Evolutionary conservation across 1,139 yeast species (phyloP).

Genomic region (Diutina ranongensis): DNA sequence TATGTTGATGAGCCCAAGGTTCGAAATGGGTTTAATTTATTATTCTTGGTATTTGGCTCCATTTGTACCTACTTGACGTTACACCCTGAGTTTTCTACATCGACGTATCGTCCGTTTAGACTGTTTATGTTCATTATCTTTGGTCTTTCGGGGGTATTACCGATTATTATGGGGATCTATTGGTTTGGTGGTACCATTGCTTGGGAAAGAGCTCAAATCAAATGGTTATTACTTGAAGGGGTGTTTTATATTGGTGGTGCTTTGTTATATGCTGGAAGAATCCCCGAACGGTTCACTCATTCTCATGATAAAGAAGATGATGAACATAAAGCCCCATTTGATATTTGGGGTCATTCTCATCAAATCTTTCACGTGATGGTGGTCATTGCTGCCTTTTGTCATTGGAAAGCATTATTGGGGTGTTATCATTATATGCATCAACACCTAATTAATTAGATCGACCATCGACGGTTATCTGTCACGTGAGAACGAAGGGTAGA

Average conservation of each 20-base stretch:
- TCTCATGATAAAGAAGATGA: slow-evolving; percentile 23
- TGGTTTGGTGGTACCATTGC: slow-evolving; percentile 30
- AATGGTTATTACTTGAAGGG: slow-evolving; percentile 62
- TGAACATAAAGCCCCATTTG: slow-evolving; percentile 32
- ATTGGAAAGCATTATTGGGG: slow-evolving; percentile 52
- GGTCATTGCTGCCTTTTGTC: slow-evolving; percentile 70
- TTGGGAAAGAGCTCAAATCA: slow-evolving; percentile 38
- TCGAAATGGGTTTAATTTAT: slow-evolving; percentile 30
- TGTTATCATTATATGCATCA: slow-evolving; percentile 3
- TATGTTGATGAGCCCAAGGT: slow-evolving; percentile 37
- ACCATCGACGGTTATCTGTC: too few relatives aligned
- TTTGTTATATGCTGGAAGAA: slow-evolving; percentile 57
- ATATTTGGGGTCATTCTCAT: slow-evolving; percentile 74
- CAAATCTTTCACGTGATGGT: slow-evolving; percentile 81
- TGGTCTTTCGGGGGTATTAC: slow-evolving; percentile 71
- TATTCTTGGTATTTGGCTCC: slow-evolving; percentile 46
- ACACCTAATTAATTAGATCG: not conserved
- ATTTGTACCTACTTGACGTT: slow-evolving; percentile 54
- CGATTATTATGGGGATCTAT: slow-evolving; percentile 42
- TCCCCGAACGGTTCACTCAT: slow-evolving; percentile 69
- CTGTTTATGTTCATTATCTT: slow-evolving; percentile 71
- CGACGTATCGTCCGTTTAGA: slow-evolving; percentile 65
- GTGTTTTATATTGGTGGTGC: slow-evolving; percentile 71
- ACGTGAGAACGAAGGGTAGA: too few relatives aligned
- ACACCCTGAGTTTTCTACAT: slow-evolving; percentile 51